Conservation (phyloP, 2,329 filamentous ascomycete species). For the Microascus cirrosus region DNA sequence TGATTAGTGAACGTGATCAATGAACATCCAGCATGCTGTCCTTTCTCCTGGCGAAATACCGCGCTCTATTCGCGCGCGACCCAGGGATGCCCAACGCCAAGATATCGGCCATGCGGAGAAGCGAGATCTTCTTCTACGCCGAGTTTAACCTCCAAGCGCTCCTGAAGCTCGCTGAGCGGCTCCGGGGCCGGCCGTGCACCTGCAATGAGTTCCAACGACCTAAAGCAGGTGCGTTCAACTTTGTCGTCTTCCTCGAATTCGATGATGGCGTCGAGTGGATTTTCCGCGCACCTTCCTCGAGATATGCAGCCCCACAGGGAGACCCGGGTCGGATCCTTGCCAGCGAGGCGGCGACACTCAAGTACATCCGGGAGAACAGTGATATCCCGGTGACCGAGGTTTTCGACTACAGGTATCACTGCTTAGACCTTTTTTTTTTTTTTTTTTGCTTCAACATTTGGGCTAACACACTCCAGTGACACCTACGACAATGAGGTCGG, state of each 20-base stretch:
- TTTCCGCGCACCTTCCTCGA: conserved; percentile 15
- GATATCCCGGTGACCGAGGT: conserved; percentile 19
- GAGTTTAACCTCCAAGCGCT: conserved; percentile 8
- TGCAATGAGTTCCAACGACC: conserved; percentile 12
- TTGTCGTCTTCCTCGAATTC: conserved; percentile 16
- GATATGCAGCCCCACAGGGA: conserved; percentile 8
- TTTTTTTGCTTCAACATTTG: no score
- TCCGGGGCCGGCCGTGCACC: conserved; percentile 8
- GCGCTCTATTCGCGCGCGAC: no score
- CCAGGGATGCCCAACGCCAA: no score
- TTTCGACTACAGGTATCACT: conserved; percentile 11
- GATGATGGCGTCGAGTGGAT: conserved; percentile 17
- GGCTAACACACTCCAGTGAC: background rate
- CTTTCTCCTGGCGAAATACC: no score
- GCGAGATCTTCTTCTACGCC: conserved; percentile 7
- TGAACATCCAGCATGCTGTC: no score
- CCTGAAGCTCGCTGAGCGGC: conserved; percentile 6
- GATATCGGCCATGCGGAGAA: background rate
- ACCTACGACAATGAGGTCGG: conserved; percentile 14
- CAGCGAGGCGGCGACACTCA: conserved; percentile 18
- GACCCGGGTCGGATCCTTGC: conserved; percentile 13
- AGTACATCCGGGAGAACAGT: conserved; percentile 15
- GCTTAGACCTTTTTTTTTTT: no score
- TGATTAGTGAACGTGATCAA: no score
- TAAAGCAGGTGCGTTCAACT: conserved; percentile 16